Conservation (phyloP, 78 protist species). For the Dictyostelium purpureum region DNA sequence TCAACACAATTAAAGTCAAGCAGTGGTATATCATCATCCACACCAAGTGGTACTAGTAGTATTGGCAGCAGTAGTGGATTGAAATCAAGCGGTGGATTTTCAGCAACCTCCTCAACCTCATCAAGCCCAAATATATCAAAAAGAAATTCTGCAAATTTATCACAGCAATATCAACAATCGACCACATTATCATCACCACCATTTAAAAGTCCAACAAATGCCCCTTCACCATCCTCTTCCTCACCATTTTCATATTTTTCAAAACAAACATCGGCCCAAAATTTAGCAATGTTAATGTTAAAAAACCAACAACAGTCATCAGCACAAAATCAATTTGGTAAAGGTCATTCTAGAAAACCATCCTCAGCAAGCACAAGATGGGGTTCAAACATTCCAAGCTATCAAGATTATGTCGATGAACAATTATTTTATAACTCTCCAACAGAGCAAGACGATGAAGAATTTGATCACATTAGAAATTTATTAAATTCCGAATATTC, state of each 20-base stretch:
- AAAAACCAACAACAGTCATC: not conserved
- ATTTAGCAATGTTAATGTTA: not conserved
- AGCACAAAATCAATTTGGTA: not conserved
- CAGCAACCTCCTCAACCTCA: not conserved
- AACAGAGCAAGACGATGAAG: slow-evolving; percentile 62
- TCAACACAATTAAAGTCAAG: not conserved
- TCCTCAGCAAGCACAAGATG: slow-evolving; percentile 9
- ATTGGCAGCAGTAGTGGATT: not conserved
- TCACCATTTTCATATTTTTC: not conserved
- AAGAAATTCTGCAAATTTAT: not conserved
- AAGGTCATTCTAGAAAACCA: slow-evolving; percentile 32
- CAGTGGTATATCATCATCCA: not conserved
- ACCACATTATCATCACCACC: not conserved
- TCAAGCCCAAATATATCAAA: not conserved
- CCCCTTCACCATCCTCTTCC: not conserved
- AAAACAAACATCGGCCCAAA: not conserved
- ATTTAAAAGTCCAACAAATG: not conserved
- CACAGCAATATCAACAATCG: not conserved
- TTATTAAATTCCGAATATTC: slow-evolving; percentile 64
- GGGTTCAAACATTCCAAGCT: slow-evolving; percentile 29
- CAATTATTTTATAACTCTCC: slow-evolving; percentile 61
- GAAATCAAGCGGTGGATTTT: not conserved
- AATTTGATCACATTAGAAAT: slow-evolving; percentile 55
- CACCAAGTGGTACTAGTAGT: slow-evolving; percentile 26
- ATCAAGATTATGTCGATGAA: slow-evolving; percentile 74